phyloP scores from a whole-genome alignment of 805 yeast genomes.

The Lachancea fermentati region DNA sequence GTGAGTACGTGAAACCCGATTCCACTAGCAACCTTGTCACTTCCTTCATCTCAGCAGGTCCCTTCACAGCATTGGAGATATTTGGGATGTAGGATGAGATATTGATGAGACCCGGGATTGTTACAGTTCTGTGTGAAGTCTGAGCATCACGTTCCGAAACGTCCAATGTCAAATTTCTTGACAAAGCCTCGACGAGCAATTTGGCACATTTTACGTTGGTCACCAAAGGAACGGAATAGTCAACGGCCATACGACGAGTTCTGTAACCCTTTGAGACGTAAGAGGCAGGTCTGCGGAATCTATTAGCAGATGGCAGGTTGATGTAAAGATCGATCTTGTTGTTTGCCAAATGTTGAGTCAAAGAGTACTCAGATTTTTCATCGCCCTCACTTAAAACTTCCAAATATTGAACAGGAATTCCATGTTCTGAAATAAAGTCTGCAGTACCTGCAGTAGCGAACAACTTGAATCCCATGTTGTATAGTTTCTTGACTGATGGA shows the following conservation, averaged over 20 bases:
- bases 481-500: slow-evolving; percentile 76
- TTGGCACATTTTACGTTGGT: slow-evolving; percentile 98
- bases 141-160: slow-evolving; percentile 80
- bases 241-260: slow-evolving; percentile 99
- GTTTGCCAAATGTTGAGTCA: slow-evolving; percentile 94
- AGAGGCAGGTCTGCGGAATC: slow-evolving; percentile 98
- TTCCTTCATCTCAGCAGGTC: slow-evolving; percentile 54
- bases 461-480: slow-evolving; percentile 79
- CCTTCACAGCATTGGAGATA: slow-evolving; percentile 39
- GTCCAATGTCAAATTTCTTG: slow-evolving; percentile 60
- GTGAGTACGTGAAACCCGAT: slow-evolving; percentile 84
- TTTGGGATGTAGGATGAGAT: slow-evolving; percentile 74
- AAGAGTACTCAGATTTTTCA: slow-evolving; percentile 85
- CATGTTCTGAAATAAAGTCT: slow-evolving; percentile 93
- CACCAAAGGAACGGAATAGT: slow-evolving; percentile 93
- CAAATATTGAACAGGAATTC: slow-evolving; percentile 88
- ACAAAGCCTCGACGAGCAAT: slow-evolving; percentile 87
- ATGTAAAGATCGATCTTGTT: slow-evolving; percentile 93
- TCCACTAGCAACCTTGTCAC: slow-evolving; percentile 67
- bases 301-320: slow-evolving; percentile 92
- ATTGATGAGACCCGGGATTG: slow-evolving; percentile 83
- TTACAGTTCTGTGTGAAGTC: slow-evolving; percentile 77
- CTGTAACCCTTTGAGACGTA: slow-evolving; percentile 96
- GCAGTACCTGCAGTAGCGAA: slow-evolving; percentile 99
- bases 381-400: slow-evolving; percentile 76